Evolutionary conservation across 805 yeast genomes (phyloP), one percentile per base, ranked within the genome.

Genomic region (Myxozyma neotropica): DNA sequence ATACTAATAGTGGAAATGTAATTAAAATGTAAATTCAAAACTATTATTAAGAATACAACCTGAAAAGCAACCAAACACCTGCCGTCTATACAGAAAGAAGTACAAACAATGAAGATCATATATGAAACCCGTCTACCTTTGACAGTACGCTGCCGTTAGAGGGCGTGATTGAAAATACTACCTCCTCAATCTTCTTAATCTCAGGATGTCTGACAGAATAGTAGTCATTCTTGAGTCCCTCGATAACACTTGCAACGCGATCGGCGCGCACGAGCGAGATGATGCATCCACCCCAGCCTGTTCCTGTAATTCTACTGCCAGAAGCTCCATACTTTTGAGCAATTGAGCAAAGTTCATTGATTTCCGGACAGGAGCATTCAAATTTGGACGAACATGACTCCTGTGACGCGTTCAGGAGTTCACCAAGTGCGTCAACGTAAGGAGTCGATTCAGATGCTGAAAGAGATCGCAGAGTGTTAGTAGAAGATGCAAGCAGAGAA

Each of bases 201-300:
- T 39, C 51, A 4, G 62, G 62, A 45, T 38, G 40, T 31, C 59
- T 15, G 17, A 13, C 24, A 7, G 27, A 19, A 44, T 61, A 61
- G 17, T 46, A 61, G 21, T 57, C 62, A n/a, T 15, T 49, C 42
- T 21, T 17, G 27, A 61, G 47, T 6, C 59, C 61, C 6, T 33
- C 24, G 19, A 61, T 55, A 19, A 61, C 58, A 19, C 39, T 35
- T 8, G 15, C 38, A 19, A 61, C 59, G 17, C 40, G 27, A 26
- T 57, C 59, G 12, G 45, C 52, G 10, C 52, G 63, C 12, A 86
- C 82, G 57, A 86, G 73, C 69, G 85, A 88, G n/a, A 86, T 86
- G 0, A 87, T 77, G 40, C 86, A 83, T 4, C 91, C 91, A 31
- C 91, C 91, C 80, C 85, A 86, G 2, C 92, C 92, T 15, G 91